Evolutionary conservation across 768 basidiomycete genomes (phyloP), one percentile per base, ranked within the genome.

Genomic region (Lentinus brumalis): DNA sequence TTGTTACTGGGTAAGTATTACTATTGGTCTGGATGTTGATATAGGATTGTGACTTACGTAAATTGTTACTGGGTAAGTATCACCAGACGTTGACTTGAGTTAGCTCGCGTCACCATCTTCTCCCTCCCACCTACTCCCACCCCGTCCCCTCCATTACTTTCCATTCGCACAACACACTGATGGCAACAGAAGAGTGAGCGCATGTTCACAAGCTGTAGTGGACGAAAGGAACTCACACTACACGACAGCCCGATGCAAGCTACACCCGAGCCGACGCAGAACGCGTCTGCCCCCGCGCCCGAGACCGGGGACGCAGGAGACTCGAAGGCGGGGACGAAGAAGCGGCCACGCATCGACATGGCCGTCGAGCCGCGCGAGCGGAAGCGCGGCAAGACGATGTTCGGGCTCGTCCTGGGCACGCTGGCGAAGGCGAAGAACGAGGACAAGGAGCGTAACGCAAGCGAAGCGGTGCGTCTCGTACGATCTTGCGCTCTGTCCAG

Each of bases 361-460:
- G 77, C 77, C 60, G 76, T 79, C 50, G 79, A 70, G 71, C 62
- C 76, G 61, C 80, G 86, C 68, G 88, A 89, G 73, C 84, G 88
- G 69, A 92, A 89, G 77, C 88, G 90, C 69, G 91, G 91, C 72
- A 91, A 90, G 84, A 86, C 83, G 77, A 91, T 92, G 88, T 91
- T 94, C 77, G 92, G 91, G 62, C 79, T 93, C 66, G 79, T 92
- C 65, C 75, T 94, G 59, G 90, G 90, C 54, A 94, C 91, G 65
- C 83, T 94, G 62, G 91, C 88, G 77, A 91, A 90, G 79, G 92
- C 92, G 65, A 92, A 92, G 78, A 87, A 83, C 66, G 91, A 94
- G 78, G 91, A 92, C 74, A 88, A 89, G 71, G 86, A 90, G 79
- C 80, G 91, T 61, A 91, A 82, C 71, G 86, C 87, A n/a, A 92